Conservation (phyloP, 176 grass and related monocot genomes). For the Elymus sibiricus region DNA sequence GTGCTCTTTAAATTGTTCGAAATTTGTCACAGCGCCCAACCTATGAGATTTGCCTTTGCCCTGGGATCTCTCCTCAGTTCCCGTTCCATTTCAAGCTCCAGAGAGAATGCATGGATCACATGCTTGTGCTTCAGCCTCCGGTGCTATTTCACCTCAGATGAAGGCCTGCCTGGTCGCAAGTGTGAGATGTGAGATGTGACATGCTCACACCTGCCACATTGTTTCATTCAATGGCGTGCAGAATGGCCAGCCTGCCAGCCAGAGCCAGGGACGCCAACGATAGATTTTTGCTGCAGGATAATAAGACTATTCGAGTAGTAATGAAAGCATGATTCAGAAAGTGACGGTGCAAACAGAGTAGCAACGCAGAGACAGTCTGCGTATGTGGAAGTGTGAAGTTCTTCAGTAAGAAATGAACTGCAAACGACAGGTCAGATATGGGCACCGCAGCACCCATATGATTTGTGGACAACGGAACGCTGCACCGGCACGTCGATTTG, state of each 20-base stretch:
- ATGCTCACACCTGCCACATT: constrained; percentile 9
- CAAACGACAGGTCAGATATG: not conserved
- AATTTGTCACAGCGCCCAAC: constrained; percentile 26
- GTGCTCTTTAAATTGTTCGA: not conserved
- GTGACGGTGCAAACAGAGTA: not conserved
- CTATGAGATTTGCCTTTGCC: constrained; percentile 9
- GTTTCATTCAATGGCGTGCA: constrained; percentile 39
- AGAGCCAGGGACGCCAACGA: not conserved
- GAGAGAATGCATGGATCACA: constrained; percentile 5
- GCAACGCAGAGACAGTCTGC: not conserved
- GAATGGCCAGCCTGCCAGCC: constrained; percentile 18
- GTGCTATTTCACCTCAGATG: not conserved
- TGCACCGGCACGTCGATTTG: not conserved
- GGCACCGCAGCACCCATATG: not conserved
- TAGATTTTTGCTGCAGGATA: not conserved
- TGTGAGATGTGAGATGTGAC: constrained; percentile 12
- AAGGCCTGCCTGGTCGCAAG: not conserved
- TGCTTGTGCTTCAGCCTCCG: not conserved
- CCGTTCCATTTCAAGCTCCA: not conserved
- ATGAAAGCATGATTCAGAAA: constrained; percentile 22
- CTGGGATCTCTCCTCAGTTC: not conserved
- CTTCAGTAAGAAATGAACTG: not conserved
- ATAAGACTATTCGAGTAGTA: not conserved
- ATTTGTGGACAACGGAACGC: not conserved
- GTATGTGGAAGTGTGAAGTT: not conserved